phyloP scores from a whole-genome alignment of 2,329 filamentous ascomycete genomes.

The Penicillium decumbens region DNA sequence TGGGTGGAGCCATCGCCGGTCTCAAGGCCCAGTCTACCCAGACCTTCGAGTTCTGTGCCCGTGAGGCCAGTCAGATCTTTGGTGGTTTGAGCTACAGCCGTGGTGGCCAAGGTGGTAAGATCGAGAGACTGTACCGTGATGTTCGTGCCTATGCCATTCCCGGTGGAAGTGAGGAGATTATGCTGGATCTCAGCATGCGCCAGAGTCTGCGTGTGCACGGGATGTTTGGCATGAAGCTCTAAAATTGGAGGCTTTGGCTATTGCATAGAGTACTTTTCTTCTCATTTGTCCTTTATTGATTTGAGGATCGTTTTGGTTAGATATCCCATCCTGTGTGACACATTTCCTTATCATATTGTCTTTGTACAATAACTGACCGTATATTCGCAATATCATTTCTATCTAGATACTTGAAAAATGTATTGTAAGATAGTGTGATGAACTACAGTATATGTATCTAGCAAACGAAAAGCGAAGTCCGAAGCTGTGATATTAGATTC shows the following conservation, averaged over 20 bases:
- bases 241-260: slow-evolving; percentile 26
- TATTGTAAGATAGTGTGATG: too few relatives aligned
- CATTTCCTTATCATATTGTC: slow-evolving; percentile 8
- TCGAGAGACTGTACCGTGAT: slow-evolving; percentile 91
- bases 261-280: slow-evolving; percentile 3
- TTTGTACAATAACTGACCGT: neutral
- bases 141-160: slow-evolving; percentile 95
- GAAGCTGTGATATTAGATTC: too few relatives aligned
- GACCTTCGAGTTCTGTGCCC: slow-evolving; percentile 95
- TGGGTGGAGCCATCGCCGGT: slow-evolving; percentile 87
- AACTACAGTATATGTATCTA: too few relatives aligned
- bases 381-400: neutral
- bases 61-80: slow-evolving; percentile 96
- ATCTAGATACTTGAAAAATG: too few relatives aligned
- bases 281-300: neutral
- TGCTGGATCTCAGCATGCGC: slow-evolving; percentile 92
- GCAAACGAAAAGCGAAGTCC: too few relatives aligned
- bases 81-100: slow-evolving; percentile 87
- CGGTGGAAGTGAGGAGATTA: slow-evolving; percentile 95
- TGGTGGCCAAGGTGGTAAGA: slow-evolving; percentile 90
- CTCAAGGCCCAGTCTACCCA: slow-evolving; percentile 91
- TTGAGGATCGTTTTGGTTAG: slow-evolving; percentile 6
- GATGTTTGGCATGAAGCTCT: slow-evolving; percentile 93
- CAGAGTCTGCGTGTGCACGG: slow-evolving; percentile 85
- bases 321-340: slow-evolving; percentile 22